Evolutionary conservation across 345 rosid species (phyloP), one percentile per base, ranked within the genome.

Genomic region (Aquilaria yunnanensis): DNA sequence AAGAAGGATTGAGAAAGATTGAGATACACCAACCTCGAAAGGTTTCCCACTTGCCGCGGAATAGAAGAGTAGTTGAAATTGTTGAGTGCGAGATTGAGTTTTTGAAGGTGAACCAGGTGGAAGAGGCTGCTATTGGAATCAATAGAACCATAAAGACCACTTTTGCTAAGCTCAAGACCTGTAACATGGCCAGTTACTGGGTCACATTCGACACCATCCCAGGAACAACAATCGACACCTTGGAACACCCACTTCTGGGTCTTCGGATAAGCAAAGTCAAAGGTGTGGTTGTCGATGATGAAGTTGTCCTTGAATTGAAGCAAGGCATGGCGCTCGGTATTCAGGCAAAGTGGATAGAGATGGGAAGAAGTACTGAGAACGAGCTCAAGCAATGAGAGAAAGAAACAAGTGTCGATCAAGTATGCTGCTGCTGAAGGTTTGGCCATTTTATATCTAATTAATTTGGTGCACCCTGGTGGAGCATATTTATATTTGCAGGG

Each of bases 61-160:
- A 70, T 51, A 12, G 3, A 37, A n/a, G 64, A 63, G 5, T 9
- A 11, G 7, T 13, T 10, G 37, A 71, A 59, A 56, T n/a, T 0
- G 9, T 31, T n/a, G 66, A 6, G 67, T 51, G 12, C 29, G 62
- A 37, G 63, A 57, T 2, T 66, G 75, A 60, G 45, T 55, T 9
- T 14, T 51, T 34, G 56, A 31, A 66, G 54, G 23, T 23, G 57
- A 32, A 32, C 31, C 48, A 72, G 76, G 4, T 16, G 72, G 51
- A 67, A 73, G 61, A 67, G 66, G 62, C 13, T 73, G 66, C 55
- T 56, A 9, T 29, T 50, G 12, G 72, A 67, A 52, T 49, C 47
- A 47, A 63, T 34, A 2, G 69, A 59, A 30, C 69, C 72, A 8
- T 32, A 23, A 16, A 72, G 66, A 46, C 57, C 59, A 23, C 56